Evolutionary conservation across 257 asterid species (phyloP), one percentile per base, ranked within the genome.

Genomic region (Vinca minor): DNA sequence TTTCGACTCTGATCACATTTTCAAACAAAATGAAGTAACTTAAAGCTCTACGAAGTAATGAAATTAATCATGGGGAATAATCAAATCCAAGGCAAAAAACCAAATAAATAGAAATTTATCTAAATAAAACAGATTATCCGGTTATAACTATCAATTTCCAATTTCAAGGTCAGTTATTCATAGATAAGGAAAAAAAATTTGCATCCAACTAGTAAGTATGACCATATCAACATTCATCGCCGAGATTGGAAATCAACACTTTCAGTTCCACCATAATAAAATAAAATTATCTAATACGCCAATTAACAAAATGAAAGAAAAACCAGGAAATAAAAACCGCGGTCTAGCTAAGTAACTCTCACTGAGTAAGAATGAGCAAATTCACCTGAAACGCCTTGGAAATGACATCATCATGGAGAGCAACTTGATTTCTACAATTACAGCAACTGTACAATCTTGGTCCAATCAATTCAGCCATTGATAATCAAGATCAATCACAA

Each of bases 311-410:
- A 32, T 5, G 12, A 15, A 35, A 9, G 15, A 15, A 59, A 31
- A 31, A 32, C 1, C 6, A 21, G 4, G 3, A 14, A 36, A 31
- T 5, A 32, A 2, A n/a, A 8, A 7, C 10, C 0, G 13, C n/a
- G 29, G 18, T 20, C 41, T n/a, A 44, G 11, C 8, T 57, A 41
- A 11, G n/a, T 31, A 17, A 29, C 5, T 38, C 67, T 28, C 12
- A 52, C 42, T 14, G 65, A 71, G 34, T 11, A 11, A 62, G 49
- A 54, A 36, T 4, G 42, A 21, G 41, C 6, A 42, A 36, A 14
- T 1, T 71, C 73, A 85, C 96, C 96, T 88, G 96, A 84, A 88
- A 88, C 13, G 96, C 87, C 83, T 88, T 88, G 13, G 96, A 88
- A 77, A 88, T 84, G 53, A 88, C 75, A 71, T 88, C 96, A 67